Evolutionary conservation across 805 yeast species (phyloP).

Genomic region (Yarrowia sp.): DNA sequence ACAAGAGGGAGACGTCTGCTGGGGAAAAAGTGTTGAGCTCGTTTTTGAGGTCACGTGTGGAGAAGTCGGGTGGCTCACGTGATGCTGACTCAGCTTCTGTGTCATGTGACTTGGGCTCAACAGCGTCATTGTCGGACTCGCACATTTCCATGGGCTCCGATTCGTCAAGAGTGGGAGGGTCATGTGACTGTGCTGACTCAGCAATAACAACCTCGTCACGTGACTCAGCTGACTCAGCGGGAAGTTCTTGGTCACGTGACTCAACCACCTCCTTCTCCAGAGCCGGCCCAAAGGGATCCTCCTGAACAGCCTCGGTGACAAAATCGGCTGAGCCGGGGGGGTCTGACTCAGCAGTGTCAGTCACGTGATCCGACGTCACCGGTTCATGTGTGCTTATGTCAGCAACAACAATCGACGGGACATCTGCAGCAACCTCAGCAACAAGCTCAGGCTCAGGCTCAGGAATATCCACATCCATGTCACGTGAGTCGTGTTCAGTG

Average conservation of each 20-base stretch:
- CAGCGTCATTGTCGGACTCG: not conserved
- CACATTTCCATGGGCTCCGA: slow-evolving; percentile 15
- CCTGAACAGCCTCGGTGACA: not conserved
- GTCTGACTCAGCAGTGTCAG: not conserved
- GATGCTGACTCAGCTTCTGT: not conserved
- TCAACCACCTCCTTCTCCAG: not conserved
- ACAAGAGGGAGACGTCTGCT: not conserved
- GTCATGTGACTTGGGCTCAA: not conserved
- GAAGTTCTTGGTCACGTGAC: too few species aligned
- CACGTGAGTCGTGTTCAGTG: too few species aligned
- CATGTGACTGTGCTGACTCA: not conserved
- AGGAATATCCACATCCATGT: not conserved
- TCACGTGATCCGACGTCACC: not conserved
- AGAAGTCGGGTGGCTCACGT: not conserved
- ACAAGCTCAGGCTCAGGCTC: not conserved
- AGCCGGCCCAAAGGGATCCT: not conserved
- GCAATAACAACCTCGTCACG: too few species aligned
- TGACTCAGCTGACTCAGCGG: too few species aligned
- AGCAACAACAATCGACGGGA: too few species aligned
- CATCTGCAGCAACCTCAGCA: not conserved
- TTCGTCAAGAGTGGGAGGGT: not conserved
- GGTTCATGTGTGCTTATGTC: too few species aligned
- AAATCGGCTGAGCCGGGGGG: not conserved
- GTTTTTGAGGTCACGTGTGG: not conserved
- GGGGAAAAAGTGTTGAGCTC: not conserved